These are phyloP conservation scores for Hericium coralloides DNA, from an alignment of 768 basidiomycete genomes.

Conservation along the genomic window DNA sequence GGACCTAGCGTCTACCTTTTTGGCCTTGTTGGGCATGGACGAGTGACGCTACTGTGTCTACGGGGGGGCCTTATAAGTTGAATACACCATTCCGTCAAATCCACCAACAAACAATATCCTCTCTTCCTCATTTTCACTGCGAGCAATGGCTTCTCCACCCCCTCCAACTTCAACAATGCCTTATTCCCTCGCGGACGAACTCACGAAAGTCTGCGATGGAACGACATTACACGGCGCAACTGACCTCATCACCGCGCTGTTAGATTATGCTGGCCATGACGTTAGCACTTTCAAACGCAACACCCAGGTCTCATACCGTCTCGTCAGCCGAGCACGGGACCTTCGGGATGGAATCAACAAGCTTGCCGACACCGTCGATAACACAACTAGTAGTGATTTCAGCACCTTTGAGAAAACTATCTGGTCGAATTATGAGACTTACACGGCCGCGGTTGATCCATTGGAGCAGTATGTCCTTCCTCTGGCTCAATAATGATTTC, in stretches of 20 bases:
- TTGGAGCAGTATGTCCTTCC: constrained; percentile 7
- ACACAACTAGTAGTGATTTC: background rate
- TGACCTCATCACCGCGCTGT: constrained; percentile 10
- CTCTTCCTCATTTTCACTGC: no score
- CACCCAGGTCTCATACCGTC: constrained; percentile 12
- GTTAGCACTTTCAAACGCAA: constrained; percentile 12
- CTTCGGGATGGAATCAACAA: constrained; percentile 8
- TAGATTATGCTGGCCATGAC: constrained; percentile 9
- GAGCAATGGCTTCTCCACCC: no score
- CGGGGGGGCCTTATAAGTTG: no score
- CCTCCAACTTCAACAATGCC: no score
- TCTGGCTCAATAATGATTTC: no score
- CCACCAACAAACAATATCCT: no score
- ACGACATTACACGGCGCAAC: background rate
- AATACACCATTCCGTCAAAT: no score
- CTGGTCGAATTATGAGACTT: constrained; percentile 13
- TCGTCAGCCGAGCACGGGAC: constrained; percentile 10
- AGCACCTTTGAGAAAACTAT: no score
- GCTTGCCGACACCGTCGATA: constrained; percentile 7
- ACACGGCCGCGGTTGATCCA: constrained; percentile 13
- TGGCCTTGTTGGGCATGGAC: no score
- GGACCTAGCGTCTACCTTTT: no score
- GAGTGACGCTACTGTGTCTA: no score
- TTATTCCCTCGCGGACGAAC: background rate
- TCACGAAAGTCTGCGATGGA: background rate